Base-by-base conservation (phyloP, 208 protist genomes). In the Leishmania gerbilli region DNA sequence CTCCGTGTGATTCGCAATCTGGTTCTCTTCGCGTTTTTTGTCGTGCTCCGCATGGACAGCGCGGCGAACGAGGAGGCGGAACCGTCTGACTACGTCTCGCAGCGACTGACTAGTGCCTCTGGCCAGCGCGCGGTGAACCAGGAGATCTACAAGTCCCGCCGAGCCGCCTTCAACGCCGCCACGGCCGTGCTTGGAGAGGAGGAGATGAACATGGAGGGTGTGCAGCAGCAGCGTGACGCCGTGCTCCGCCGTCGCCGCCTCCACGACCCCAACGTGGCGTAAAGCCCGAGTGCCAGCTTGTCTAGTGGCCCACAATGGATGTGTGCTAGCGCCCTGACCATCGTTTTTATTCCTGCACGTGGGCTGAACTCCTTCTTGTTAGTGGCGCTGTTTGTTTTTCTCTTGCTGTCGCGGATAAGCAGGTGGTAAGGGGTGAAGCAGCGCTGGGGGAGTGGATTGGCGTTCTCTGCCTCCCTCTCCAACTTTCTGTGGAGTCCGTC, bases 161-260 rank as follows among this genome's bases (percentile, higher is more conserved):
- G 72, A 9, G 77, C 31, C 47, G 89, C 93, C n/a, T 97, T 92
- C 78, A 79, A 80, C 71, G 89, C 93, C 1, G 93, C 95, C 1
- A 76, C 83, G n/a, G 88, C 83, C 6, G 79, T 96, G 67, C 72
- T 96, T 1, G 92, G 93, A 0, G 92, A 95, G 79, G 92, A 95
- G 72, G 95, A 94, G 74, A 85, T 93, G 79, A 95, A 96, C 83
- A 88, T 91, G 65, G 89, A 87, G 53, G 92, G 75, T 6, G 92
- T 89, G 56, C 87, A 91, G 79, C 93, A 96, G 86, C 95, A 95
- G 88, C 90, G 91, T 40, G 95, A 97, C 51, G 89, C 94, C 24
- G 95, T 85, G 9, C 88, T 97, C 11, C 95, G 92, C 75, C 95
- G 95, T 55, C 93, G 95, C 79, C 89, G 91, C 86, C 77, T 95